Base-by-base conservation (phyloP, 805 yeast genomes). In the Candida nitratophila region DNA sequence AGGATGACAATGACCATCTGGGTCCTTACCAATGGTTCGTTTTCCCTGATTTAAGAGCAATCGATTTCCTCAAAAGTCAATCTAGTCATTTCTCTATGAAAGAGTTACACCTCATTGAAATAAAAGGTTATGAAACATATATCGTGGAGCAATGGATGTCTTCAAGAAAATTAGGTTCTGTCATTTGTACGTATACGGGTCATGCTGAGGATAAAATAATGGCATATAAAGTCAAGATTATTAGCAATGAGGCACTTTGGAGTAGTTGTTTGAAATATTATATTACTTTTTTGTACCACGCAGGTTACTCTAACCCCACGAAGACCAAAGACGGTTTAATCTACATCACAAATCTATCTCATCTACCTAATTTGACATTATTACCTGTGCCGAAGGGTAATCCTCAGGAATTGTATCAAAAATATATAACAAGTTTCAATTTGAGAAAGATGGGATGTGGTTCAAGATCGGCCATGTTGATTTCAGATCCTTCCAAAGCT, bases 131-230 rank as follows among this genome's bases (percentile, higher is more conserved):
- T 58, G 98, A 93, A 62, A 76, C 86, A 15, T 93, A 93, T 60
- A 70, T 93, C 33, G 96, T 91, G 11, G 98, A 93, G 60, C 97
- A 91, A 61, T 93, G 99, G 99, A 83, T 86, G 3, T 73, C 83
- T 30, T 81, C 81, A 46, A 69, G 98, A 38, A 70, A 75, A 36
- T 66, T 79, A 12, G 80, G 86, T 22, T 72, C 83, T 1, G 71
- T 85, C 5, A 81, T 91, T 16, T 79, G 93, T 1, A 78, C 91
- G 0, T 93, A 76, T 61, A 91, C 98, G 0, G 99, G 99, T 3
- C 86, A 88, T 56, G 57, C 76, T 5, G 69, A 70, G n/a, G 86
- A 88, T 51, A 64, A 65, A 26, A 74, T 88, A 0, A 61, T 69
- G 17, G 95, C 82, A 2, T 59, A 67, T 31, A 77, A 75, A 31